Evolutionary conservation across 1,284 basidiomycete species (phyloP), one percentile per base, ranked within the genome.

Genomic region (Earliella scabrosa): DNA sequence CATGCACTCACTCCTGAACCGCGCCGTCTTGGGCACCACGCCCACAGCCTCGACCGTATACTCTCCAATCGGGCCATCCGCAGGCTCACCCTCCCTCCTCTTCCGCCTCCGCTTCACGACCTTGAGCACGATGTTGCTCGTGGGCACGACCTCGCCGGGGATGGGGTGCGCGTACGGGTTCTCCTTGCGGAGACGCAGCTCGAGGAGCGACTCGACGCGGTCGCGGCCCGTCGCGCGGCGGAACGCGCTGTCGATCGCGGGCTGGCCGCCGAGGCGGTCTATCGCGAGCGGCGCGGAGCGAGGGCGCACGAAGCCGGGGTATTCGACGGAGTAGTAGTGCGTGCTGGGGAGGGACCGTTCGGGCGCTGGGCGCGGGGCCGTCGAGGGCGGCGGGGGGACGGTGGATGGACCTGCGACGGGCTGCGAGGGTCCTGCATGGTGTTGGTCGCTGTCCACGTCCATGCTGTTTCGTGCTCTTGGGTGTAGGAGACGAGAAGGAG

Each of bases 21-120:
- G 82, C 35, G 90, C 88, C 1, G 94, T 94, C 73, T 91, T 93
- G 1, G 86, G 78, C 20, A 92, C 81, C 14, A 88, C 74, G 0
- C 96, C 97, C 0, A 93, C 71, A 0, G 90, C 81, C 60, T 93
- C 85, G 5, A 89, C 81, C 1, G 82, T 90, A 71, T 93, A 98
- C 63, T 95, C 86, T 5, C 92, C 93, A 24, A 79, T 63, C 31
- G 80, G 61, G n/a, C 71, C 70, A 24, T 76, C 73, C 16, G 73
- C 76, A 24, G 45, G 50, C 18, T 59, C 56, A 35, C 64, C 71
- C 50, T 64, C 66, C 52, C 23, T 56, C 43, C 65, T 74, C 63
- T 81, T 82, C 47, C 86, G 74, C 63, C 80, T 88, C 59, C 87
- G 77, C 71, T 88, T 91, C 21, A 85, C 86, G 11, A 97, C 78